Evolutionary conservation across 2,329 filamentous ascomycete species (phyloP).

Genomic region (Penicillium rolfsii): DNA sequence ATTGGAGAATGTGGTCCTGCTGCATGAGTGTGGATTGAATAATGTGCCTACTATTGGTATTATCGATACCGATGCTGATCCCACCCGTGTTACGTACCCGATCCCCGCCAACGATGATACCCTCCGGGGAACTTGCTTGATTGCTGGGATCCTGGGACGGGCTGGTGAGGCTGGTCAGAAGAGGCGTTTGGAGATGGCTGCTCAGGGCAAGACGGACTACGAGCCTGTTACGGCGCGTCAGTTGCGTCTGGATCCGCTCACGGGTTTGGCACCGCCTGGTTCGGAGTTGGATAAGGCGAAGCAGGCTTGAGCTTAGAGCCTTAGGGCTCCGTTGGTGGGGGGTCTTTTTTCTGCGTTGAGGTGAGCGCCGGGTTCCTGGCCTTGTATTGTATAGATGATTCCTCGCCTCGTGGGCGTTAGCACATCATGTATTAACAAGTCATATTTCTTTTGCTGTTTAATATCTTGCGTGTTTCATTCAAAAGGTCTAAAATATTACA

Average conservation of each 20-base stretch:
- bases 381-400: slow-evolving; percentile 43
- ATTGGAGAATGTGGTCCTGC: slow-evolving; percentile 82
- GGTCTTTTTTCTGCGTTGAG: slow-evolving; percentile 9
- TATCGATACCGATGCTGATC: slow-evolving; percentile 90
- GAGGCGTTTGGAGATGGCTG: slow-evolving; percentile 66
- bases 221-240: slow-evolving; percentile 29
- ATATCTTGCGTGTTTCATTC: slow-evolving; percentile 1
- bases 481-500: background rate
- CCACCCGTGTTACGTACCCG: slow-evolving; percentile 92
- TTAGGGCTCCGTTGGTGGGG: slow-evolving; percentile 3
- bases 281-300: slow-evolving; percentile 18
- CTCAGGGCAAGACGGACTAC: slow-evolving; percentile 65
- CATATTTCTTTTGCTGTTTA: slow-evolving; percentile 17
- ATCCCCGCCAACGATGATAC: slow-evolving; percentile 98
- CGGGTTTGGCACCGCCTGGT: slow-evolving; percentile 19
- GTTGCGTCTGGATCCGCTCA: slow-evolving; percentile 32
- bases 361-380: slow-evolving; percentile 26
- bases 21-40: slow-evolving; percentile 87
- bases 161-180: slow-evolving; percentile 78
- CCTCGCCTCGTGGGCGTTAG: slow-evolving; percentile 26
- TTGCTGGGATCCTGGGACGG: slow-evolving; percentile 81
- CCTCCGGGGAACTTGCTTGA: slow-evolving; percentile 77
- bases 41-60: slow-evolving; percentile 93
- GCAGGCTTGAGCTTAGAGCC: background rate
- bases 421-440: slow-evolving; percentile 34